A percentile compares a stretch with the other conserved stretches of the same genome.
These are phyloP conservation scores for Kodamaea leandrae DNA, from an alignment of 805 yeast species.

Conservation along the genomic window DNA sequence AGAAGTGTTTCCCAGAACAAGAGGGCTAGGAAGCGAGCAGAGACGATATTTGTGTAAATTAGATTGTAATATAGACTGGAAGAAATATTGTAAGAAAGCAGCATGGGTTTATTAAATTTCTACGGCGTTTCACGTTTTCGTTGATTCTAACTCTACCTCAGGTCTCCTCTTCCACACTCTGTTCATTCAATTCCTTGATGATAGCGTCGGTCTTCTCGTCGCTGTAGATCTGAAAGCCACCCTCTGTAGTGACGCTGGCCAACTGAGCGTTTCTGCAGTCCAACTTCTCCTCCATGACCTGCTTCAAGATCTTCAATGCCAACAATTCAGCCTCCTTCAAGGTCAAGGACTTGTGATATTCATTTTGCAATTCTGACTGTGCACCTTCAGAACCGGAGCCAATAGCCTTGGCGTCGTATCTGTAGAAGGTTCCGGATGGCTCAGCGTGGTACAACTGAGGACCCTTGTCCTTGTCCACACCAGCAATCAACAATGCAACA, in stretches of 20 bases:
- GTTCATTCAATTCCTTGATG: conserved; percentile 73
- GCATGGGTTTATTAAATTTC: no score
- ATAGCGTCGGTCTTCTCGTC: conserved; percentile 82
- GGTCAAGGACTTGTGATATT: conserved; percentile 90
- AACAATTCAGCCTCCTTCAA: conserved; percentile 89
- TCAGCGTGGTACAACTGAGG: conserved; percentile 98
- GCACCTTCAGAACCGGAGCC: conserved; percentile 99
- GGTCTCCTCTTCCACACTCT: conserved; percentile 43
- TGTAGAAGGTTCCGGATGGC: conserved; percentile 96
- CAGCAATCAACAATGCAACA: conserved; percentile 94
- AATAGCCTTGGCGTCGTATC: conserved; percentile 97
- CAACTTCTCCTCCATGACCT: conserved; percentile 98
- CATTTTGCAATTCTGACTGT: conserved; percentile 94
- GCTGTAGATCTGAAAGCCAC: conserved; percentile 80
- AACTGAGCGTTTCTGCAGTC: conserved; percentile 94
- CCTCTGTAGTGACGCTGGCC: conserved; percentile 83
- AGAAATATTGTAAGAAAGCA: no score
- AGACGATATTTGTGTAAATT: not conserved
- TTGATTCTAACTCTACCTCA: not conserved
- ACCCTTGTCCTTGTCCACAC: conserved; percentile 87
- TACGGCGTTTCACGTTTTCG: no score
- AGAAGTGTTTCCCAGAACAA: conserved; percentile 30
- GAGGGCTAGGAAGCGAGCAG: not conserved
- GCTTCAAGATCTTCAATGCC: conserved; percentile 85
- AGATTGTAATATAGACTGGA: conserved; percentile 4